These are phyloP conservation scores for Austroboletus eburneus DNA, from an alignment of 768 basidiomycete genomes.

Conservation along the genomic window DNA sequence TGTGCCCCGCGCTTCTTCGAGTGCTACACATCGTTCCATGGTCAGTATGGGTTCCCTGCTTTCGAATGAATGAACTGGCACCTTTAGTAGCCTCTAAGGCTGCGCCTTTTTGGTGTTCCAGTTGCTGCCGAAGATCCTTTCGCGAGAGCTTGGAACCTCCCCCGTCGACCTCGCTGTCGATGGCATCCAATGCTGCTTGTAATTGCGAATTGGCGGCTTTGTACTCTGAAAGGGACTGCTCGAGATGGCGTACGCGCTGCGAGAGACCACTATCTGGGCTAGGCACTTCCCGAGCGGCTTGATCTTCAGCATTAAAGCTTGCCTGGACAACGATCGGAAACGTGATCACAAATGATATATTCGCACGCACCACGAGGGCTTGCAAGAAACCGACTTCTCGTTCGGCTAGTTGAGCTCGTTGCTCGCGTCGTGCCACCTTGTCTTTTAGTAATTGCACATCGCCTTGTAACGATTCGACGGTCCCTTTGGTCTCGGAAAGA, in stretches of 20 bases:
- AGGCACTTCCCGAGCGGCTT: slow-evolving; percentile 30
- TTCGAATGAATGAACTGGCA: slow-evolving; percentile 10
- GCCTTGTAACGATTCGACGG: slow-evolving; percentile 32
- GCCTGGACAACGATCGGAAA: slow-evolving; percentile 36
- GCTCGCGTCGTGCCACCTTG: slow-evolving; percentile 35
- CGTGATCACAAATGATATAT: not conserved
- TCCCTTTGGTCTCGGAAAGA: slow-evolving; percentile 34
- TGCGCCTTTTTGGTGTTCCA: slow-evolving; percentile 36
- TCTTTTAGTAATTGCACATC: slow-evolving; percentile 39
- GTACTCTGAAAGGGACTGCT: slow-evolving; percentile 51
- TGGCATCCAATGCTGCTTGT: slow-evolving; percentile 43
- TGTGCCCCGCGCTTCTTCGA: slow-evolving; percentile 37
- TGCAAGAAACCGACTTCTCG: slow-evolving; percentile 64
- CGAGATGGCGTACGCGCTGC: slow-evolving; percentile 51
- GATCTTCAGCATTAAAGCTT: slow-evolving; percentile 60
- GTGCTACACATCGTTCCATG: slow-evolving; percentile 31
- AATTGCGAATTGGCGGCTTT: slow-evolving; percentile 47
- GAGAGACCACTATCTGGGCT: slow-evolving; percentile 30
- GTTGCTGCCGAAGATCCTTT: slow-evolving; percentile 38
- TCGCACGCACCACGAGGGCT: slow-evolving; percentile 57
- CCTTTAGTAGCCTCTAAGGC: slow-evolving; percentile 40
- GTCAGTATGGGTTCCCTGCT: not conserved
- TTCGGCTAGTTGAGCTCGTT: slow-evolving; percentile 43
- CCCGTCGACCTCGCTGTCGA: slow-evolving; percentile 33
- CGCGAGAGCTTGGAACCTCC: slow-evolving; percentile 22